A percentile compares a stretch with the other conserved stretches of the same genome.
Evolutionary conservation across 2,329 filamentous ascomycete genomes (phyloP).

Genomic region (Plenodomus tracheiphilus): DNA sequence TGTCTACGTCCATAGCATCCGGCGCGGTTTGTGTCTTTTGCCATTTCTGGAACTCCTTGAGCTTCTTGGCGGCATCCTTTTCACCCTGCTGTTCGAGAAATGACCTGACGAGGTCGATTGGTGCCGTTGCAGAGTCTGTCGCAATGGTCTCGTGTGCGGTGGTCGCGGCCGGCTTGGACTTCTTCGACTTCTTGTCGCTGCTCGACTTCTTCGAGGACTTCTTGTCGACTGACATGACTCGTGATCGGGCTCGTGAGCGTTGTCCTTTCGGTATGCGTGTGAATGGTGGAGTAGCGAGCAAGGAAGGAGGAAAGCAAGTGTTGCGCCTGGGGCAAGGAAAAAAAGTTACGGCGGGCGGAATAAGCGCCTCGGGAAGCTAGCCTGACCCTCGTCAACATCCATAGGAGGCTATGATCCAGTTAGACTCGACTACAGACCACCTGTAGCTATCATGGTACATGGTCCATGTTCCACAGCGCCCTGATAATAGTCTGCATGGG

Average conservation of each 20-base stretch:
- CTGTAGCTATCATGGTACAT: no score
- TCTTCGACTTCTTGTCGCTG: conserved; percentile 23
- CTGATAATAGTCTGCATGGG: no score
- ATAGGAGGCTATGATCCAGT: no score
- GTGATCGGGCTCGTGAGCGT: conserved; percentile 7
- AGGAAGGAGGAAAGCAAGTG: neutral
- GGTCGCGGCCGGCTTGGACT: conserved; percentile 4
- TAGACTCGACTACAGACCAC: no score
- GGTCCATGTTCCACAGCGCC: no score
- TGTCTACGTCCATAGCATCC: conserved; percentile 39
- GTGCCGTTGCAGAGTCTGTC: conserved; percentile 8
- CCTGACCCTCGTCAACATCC: no score
- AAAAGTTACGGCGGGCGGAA: conserved; percentile 26
- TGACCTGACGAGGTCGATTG: conserved; percentile 37
- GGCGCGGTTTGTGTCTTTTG: conserved; percentile 23
- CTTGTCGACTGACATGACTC: conserved; percentile 31
- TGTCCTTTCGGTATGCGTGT: neutral
- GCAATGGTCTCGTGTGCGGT: conserved; percentile 7
- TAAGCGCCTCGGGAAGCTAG: conserved; percentile 18
- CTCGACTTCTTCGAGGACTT: conserved; percentile 15
- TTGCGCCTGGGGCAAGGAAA: conserved; percentile 10
- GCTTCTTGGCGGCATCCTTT: conserved; percentile 31
- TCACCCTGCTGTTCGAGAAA: conserved; percentile 43
- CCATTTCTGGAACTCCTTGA: conserved; percentile 37
- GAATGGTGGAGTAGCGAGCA: conserved; percentile 3